These are phyloP conservation scores for Colletotrichum filicis DNA, from an alignment of 2,329 filamentous ascomycete species.

Conservation along the genomic window DNA sequence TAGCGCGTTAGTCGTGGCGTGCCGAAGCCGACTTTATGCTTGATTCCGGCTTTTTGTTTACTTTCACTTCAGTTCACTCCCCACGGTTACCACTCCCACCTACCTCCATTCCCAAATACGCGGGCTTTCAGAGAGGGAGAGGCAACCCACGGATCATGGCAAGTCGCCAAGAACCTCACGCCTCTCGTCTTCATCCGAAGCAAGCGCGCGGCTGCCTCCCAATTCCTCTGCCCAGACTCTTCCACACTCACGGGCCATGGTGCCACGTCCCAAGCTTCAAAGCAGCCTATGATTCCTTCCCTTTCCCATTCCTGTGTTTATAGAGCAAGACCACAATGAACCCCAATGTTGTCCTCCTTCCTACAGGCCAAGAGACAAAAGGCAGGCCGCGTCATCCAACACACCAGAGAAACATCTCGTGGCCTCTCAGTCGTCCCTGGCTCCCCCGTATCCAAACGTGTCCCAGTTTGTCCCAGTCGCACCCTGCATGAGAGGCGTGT, in stretches of 20 bases:
- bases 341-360: background rate
- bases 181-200: background rate
- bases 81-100: too few relatives aligned
- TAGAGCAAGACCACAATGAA: background rate
- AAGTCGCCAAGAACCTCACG: background rate
- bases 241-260: background rate
- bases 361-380: background rate
- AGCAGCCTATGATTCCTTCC: background rate
- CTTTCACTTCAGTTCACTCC: background rate
- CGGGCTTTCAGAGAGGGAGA: background rate
- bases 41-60: background rate
- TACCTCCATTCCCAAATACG: background rate
- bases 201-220: slow-evolving; percentile 31
- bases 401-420: background rate
- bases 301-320: background rate
- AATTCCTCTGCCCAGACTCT: background rate
- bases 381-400: slow-evolving; percentile 26
- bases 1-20: background rate
- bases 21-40: background rate
- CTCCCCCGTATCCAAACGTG: background rate
- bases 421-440: background rate
- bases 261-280: background rate
- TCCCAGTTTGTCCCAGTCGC: background rate
- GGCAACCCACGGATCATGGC: background rate
- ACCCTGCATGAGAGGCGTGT: slow-evolving; percentile 12